phyloP scores from a whole-genome alignment of 352 stramenopile genomes.

The Pythium aristosporum region DNA sequence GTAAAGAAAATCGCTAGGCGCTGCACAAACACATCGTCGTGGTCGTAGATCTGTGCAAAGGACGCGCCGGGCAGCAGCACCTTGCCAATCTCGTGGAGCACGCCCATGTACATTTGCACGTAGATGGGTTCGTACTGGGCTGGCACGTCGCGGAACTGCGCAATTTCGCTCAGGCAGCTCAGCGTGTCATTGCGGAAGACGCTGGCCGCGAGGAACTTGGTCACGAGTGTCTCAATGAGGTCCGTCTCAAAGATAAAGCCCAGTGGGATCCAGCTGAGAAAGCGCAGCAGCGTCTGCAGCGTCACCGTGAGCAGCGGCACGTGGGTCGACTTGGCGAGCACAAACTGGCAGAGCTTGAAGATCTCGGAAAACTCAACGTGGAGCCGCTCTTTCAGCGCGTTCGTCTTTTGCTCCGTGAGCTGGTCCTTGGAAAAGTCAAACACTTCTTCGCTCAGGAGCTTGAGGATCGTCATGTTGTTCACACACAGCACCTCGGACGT shows the following conservation, averaged over 20 bases:
- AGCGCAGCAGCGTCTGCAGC: slow-evolving; percentile 96
- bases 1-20: slow-evolving; percentile 97
- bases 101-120: slow-evolving; percentile 93
- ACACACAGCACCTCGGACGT: slow-evolving; percentile 98
- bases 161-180: slow-evolving; percentile 98
- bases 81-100: slow-evolving; percentile 91
- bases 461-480: slow-evolving; percentile 99
- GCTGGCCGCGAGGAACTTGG: slow-evolving; percentile 94
- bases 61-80: slow-evolving; percentile 90
- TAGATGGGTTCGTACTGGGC: slow-evolving; percentile 94
- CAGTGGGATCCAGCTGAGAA: slow-evolving; percentile 98
- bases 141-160: slow-evolving; percentile 90
- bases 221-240: slow-evolving; percentile 94
- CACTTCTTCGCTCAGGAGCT: slow-evolving; percentile 98
- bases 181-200: slow-evolving; percentile 97
- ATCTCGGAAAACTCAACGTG: slow-evolving; percentile 99
- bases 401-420: slow-evolving; percentile 98
- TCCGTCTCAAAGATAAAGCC: slow-evolving; percentile 98
- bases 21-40: slow-evolving; percentile 97
- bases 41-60: slow-evolving; percentile 92
- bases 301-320: slow-evolving; percentile 94
- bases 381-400: slow-evolving; percentile 97
- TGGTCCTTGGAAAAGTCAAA: slow-evolving; percentile 99
- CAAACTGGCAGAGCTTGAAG: slow-evolving; percentile 98
- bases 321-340: slow-evolving; percentile 94